phyloP scores from a whole-genome alignment of 805 yeast genomes.

The Debaryomyces castellii region DNA sequence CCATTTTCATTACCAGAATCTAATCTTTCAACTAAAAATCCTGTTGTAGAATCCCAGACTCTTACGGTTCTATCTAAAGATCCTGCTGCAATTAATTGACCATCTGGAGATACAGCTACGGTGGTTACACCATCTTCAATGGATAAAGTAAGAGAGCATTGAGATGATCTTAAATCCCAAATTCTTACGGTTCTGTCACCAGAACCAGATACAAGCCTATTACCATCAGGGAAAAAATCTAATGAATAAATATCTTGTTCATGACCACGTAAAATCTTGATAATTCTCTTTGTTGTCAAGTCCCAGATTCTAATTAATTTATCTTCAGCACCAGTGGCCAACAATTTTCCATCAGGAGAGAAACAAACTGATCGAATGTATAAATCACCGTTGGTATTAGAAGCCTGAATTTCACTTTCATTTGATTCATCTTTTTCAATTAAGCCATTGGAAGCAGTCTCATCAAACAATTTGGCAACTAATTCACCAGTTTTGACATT shows the following conservation, averaged over 20 bases:
- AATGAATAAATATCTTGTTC: conserved; percentile 97
- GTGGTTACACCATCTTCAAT: conserved; percentile 99
- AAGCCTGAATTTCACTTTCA: conserved; percentile 29
- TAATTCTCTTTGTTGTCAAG: conserved; percentile 77
- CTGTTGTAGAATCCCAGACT: conserved; percentile 94
- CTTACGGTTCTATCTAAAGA: conserved; percentile 92
- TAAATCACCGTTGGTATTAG: conserved; percentile 73
- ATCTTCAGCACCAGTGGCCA: conserved; percentile 94
- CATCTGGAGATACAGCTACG: conserved; percentile 95
- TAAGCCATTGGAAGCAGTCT: conserved; percentile 41
- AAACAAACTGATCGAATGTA: conserved; percentile 95
- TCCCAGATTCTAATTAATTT: conserved; percentile 95
- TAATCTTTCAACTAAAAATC: conserved; percentile 85
- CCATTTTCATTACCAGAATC: conserved; percentile 86
- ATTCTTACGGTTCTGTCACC: conserved; percentile 96
- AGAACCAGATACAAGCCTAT: conserved; percentile 89
- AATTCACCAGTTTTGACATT: conserved; percentile 89
- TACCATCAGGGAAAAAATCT: conserved; percentile 92
- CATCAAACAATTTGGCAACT: conserved; percentile 84
- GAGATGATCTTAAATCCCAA: conserved; percentile 91
- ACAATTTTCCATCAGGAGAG: conserved; percentile 85
- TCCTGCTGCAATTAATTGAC: conserved; percentile 92
- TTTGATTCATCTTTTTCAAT: conserved; percentile 39
- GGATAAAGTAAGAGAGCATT: conserved; percentile 81
- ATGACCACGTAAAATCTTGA: conserved; percentile 86